Base-by-base conservation (phyloP, 352 stramenopile species). In the Globisporangium ultimum region DNA sequence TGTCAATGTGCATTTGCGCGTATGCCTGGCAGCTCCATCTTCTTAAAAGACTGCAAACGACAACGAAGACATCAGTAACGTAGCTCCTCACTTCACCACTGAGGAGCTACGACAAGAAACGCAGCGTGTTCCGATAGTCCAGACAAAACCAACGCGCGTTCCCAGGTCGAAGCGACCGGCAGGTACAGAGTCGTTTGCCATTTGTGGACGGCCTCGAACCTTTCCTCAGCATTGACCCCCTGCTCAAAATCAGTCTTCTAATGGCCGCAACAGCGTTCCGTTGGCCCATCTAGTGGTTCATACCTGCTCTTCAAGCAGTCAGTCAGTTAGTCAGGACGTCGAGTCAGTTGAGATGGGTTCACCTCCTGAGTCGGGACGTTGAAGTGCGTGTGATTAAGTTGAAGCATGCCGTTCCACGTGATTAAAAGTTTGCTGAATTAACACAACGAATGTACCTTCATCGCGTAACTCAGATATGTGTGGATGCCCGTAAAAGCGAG, bases 21-120 rank as follows among this genome's bases (percentile, higher is more conserved):
- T 22, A 6, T 53, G 7, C 8, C 48, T 38, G 9, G 48, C 22
- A 53, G 49, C 49, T 55, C 49, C 32, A 55, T 18, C 6, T 55
- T 34, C 36, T 22, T 55, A 14, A 46, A 45, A 12, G 49, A 55
- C 32, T 46, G 49, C 32, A 55, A 55, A 20, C 18, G 14, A 4
- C n/a, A 46, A 5, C 28, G 28, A 28, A 28, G 24, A 10, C 28
- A 36, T 0, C 8, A 10, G 5, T 5, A 36, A 5, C 5, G 28
- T 10, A 36, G 28, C 28, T 11, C 28, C 7, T 36, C 8, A 5
- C n/a, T 24, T 54, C 15, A 42, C 28, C 6, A 28, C 48, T 13
- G 41, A 34, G 48, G 34, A 40, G 48, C 15, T 34, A 24, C 11
- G 17, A 24, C 48, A 36, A 13, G 48, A 54, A 54, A 18, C 48